Evolutionary conservation across 495 filamentous ascomycete species (phyloP), one percentile per base, ranked within the genome.

Genomic region (Pyrenula massariospora): DNA sequence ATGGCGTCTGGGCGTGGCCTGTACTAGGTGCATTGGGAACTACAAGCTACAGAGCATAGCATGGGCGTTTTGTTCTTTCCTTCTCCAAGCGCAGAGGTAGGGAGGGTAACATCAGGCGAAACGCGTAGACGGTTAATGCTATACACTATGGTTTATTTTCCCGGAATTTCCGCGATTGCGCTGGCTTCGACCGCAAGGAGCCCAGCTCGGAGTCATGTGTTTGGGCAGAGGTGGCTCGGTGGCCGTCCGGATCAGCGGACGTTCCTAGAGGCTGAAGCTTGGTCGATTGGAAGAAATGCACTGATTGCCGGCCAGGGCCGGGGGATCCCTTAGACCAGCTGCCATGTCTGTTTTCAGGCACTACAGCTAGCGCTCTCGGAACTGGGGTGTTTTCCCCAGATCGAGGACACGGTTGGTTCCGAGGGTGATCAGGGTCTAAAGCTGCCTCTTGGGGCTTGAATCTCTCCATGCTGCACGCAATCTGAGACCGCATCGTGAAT

Each of bases 1-100:
- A 74, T 91, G 71, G 86, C 87, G 8, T 84, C 84, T 59, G 87
- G 87, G 15, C 68, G 86, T 58, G 78, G 80, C 22, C 65, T 89
- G 64, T 89, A 82, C 68, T 86, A 73, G 66, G 53, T 50, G 21
- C 55, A 25, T 58, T 42, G 31, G 50, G 24, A 55, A 22, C 53
- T n/a, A 48, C 53, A 51, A 12, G 50, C 24, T 50, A 3, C 52
- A 58, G 54, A 65, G 36, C 24, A 22, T 52, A 36, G 20, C 59
- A 53, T 60, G 48, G 59, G n/a, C 15, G 56, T 54, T 31, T 51
- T 53, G 20, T 24, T 52, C 31, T 42, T 15, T 42, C 15, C 5
- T 42, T 42, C 31, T 42, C 31, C 5, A 42, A 42, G 5, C 31
- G 15, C 15, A 42, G 31, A 15, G 15, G 8, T 8, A 42, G 15